Conservation (phyloP, 495 filamentous ascomycete species). For the Aspergillus diversus region DNA sequence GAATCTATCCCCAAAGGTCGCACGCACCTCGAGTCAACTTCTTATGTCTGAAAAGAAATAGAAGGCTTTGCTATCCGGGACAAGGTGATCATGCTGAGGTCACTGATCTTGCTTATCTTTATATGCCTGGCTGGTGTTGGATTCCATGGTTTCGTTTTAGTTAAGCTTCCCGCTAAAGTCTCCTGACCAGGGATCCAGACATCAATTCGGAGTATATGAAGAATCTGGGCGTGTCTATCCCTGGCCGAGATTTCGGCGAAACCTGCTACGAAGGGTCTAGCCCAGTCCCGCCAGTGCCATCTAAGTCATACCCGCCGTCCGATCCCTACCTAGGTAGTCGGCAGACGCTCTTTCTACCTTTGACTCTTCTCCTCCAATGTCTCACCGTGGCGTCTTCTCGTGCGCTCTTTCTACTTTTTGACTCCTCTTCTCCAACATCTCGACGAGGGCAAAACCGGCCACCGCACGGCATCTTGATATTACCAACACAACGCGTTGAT, state of each 20-base stretch:
- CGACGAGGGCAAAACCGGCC: too few relatives aligned
- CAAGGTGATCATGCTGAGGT: neutral
- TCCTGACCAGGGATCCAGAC: conserved; percentile 1
- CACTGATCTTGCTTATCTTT: neutral
- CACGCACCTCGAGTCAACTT: neutral
- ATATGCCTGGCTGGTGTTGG: neutral
- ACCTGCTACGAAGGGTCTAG: neutral
- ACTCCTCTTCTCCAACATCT: too few relatives aligned
- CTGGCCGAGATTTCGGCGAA: too few relatives aligned
- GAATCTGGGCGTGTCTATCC: too few relatives aligned
- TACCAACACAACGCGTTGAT: too few relatives aligned
- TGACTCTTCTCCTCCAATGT: too few relatives aligned
- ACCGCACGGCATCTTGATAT: too few relatives aligned
- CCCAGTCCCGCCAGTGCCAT: neutral
- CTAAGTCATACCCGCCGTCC: too few relatives aligned
- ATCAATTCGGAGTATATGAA: neutral
- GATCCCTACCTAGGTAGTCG: too few relatives aligned
- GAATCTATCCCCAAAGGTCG: neutral
- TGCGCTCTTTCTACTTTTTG: too few relatives aligned
- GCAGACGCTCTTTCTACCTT: too few relatives aligned
- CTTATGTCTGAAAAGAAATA: neutral
- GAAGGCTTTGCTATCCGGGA: neutral
- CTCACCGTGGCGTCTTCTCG: too few relatives aligned
- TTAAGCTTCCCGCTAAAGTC: neutral
- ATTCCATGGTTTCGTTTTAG: neutral